Conservation (phyloP, 352 stramenopile genomes). For the Pythium scleroteichum region DNA sequence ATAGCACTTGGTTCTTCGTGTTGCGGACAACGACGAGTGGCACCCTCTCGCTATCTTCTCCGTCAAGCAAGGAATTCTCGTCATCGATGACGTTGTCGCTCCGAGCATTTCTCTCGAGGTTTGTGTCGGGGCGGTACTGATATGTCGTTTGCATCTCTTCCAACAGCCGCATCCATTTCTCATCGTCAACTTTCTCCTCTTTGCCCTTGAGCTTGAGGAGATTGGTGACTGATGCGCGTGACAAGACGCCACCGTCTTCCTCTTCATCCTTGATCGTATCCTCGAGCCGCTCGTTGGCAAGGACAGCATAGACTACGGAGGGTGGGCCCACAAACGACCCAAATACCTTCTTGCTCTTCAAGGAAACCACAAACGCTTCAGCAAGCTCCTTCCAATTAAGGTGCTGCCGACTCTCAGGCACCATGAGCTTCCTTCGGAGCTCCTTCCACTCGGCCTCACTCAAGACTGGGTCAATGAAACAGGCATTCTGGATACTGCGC, state of each 20-base stretch:
- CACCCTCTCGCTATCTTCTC: constrained; percentile 20
- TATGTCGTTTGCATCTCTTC: constrained; percentile 48
- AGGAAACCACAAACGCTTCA: constrained; percentile 29
- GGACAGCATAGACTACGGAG: constrained; percentile 43
- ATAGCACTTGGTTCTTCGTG: constrained; percentile 62
- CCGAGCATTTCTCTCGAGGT: not conserved
- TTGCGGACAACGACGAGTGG: constrained; percentile 55
- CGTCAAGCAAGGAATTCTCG: constrained; percentile 8
- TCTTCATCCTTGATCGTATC: constrained; percentile 37
- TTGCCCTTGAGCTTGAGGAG: constrained; percentile 40
- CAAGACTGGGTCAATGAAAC: constrained; percentile 31
- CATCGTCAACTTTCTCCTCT: constrained; percentile 38
- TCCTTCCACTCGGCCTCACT: constrained; percentile 35
- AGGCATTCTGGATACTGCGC: constrained; percentile 35
- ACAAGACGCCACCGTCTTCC: constrained; percentile 33
- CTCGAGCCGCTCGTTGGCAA: constrained; percentile 53
- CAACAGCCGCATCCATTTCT: constrained; percentile 52
- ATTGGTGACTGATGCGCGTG: constrained; percentile 46
- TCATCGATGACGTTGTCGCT: too few relatives aligned
- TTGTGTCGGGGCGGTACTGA: constrained; percentile 32
- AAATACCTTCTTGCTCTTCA: constrained; percentile 42
- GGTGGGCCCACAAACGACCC: constrained; percentile 30
- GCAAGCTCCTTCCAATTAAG: constrained; percentile 58
- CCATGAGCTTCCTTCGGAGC: constrained; percentile 32
- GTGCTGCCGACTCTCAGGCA: constrained; percentile 20